phyloP scores from a whole-genome alignment of 2,329 filamentous ascomycete genomes.

The Calonectria hongkongensis region DNA sequence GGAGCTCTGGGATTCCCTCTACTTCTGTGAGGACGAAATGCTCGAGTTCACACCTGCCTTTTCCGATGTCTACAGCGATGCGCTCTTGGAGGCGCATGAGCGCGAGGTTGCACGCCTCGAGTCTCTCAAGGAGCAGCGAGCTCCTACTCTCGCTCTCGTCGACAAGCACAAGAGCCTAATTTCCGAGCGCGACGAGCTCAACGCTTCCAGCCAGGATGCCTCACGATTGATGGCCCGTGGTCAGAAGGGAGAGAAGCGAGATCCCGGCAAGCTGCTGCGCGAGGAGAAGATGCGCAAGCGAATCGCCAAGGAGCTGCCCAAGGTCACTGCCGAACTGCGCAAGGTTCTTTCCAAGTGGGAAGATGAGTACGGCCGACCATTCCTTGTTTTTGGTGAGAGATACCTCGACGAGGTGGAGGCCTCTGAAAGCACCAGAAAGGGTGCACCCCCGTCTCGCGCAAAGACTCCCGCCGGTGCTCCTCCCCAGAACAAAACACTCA shows the following conservation, averaged over 20 bases:
- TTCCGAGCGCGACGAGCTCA: conserved; percentile 89
- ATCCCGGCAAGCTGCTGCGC: conserved; percentile 92
- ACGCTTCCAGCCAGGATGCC: conserved; percentile 94
- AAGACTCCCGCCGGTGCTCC: conserved; percentile 84
- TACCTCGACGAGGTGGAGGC: conserved; percentile 91
- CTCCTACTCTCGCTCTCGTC: conserved; percentile 87
- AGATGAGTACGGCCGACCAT: conserved; percentile 93
- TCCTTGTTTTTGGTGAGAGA: conserved; percentile 92
- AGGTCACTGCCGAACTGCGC: conserved; percentile 88
- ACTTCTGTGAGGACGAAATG: conserved; percentile 99
- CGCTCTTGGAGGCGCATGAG: conserved; percentile 95
- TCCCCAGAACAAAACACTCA: conserved; percentile 65
- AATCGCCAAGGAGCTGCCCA: conserved; percentile 96
- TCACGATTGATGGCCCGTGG: conserved; percentile 94
- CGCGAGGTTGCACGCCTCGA: conserved; percentile 90
- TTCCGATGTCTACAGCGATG: conserved; percentile 97
- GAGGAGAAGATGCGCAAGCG: conserved; percentile 99
- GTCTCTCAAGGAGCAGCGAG: conserved; percentile 88
- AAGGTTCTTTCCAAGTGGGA: conserved; percentile 92
- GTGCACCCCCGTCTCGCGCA: conserved; percentile 71
- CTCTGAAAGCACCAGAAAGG: conserved; percentile 71
- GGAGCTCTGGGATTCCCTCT: conserved; percentile 95
- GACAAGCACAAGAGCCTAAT: conserved; percentile 89
- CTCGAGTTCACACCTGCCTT: conserved; percentile 98
- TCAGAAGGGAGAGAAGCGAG: conserved; percentile 93